Conservation (phyloP, 1,284 basidiomycete species). For the Phaffia rhodozyma region DNA sequence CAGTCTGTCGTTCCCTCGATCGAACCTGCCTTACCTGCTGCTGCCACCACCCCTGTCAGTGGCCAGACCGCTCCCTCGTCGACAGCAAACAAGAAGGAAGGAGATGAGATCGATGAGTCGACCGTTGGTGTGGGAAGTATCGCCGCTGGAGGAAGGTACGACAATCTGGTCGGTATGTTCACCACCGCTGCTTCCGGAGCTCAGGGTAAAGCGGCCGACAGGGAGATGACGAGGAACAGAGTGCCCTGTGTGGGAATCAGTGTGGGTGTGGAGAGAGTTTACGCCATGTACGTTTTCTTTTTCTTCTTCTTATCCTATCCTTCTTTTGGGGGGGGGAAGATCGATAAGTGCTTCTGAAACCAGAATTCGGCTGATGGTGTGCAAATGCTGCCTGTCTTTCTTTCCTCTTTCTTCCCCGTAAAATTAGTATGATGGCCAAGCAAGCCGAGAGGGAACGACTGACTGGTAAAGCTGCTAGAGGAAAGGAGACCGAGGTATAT, state of each 20-base stretch:
- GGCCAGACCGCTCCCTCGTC: conserved; percentile 33
- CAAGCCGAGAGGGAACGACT: conserved; percentile 70
- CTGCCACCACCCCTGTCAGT: conserved; percentile 22
- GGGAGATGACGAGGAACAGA: conserved; percentile 38
- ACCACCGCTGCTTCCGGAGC: conserved; percentile 60
- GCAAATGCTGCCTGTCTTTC: too few species aligned
- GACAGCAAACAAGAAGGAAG: conserved; percentile 44
- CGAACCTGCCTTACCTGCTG: conserved; percentile 40
- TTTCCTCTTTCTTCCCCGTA: background rate
- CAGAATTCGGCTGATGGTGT: too few species aligned
- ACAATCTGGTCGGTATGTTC: conserved; percentile 93
- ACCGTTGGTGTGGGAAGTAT: conserved; percentile 93
- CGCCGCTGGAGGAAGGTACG: conserved; percentile 92
- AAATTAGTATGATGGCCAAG: conserved; percentile 31
- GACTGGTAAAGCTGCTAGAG: conserved; percentile 48
- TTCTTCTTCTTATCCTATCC: too few species aligned
- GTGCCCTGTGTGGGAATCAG: conserved; percentile 90
- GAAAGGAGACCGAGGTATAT: conserved; percentile 88
- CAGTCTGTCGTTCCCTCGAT: conserved; percentile 37
- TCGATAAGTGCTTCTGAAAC: too few species aligned
- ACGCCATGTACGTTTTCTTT: conserved; percentile 47
- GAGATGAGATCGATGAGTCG: conserved; percentile 86
- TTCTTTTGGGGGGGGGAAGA: too few species aligned
- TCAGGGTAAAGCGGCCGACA: conserved; percentile 45
- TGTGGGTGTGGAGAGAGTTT: conserved; percentile 92